Evolutionary conservation across 345 rosid species (phyloP), one percentile per base, ranked within the genome.

Genomic region (Jatropha curcas): DNA sequence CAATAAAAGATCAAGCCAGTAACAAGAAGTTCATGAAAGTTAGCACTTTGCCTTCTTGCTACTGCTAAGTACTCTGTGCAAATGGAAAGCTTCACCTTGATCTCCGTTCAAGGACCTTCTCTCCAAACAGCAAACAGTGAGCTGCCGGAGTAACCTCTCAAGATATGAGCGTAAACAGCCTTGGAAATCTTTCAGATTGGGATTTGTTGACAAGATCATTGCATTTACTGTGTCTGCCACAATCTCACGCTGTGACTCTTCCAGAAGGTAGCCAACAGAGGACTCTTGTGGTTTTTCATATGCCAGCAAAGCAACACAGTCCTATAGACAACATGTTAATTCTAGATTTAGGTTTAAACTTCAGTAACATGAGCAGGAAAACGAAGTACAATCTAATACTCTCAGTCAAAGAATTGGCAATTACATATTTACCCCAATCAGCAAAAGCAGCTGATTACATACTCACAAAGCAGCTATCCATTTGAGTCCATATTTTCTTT

Each of bases 171-270:
- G 86, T 77, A 86, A 65, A 85, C 87, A 83, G 70, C 86, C 74
- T 51, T 74, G 81, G 60, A 63, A 59, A 79, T 83, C 83, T 68
- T 86, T 87, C 81, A 76, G 71, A 14, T 86, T 84, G n/a, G 94
- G 94, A 74, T 91, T 88, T 61, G 91, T 84, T 22, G 82, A 88
- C 80, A 95, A 76, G 63, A 95, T 83, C 86, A 89, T 88, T 9
- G 92, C 91, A 67, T 95, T 95, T 55, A 92, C 89, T 0, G 88
- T 80, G 79, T 95, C 99, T 0, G 98, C 98, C 63, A 95, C 97
- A 58, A 91, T 73, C 76, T 95, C 99, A n/a, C 90, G 85, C 65
- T 83, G 99, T 0, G 97, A 82, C 52, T 86, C 90, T 74, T 88
- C 84, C 11, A 95, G 87, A 62, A 92, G 94, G 74, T 86, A 85